Base-by-base conservation (phyloP, 2,329 filamentous ascomycete genomes). In the Juglanconis sp. region DNA sequence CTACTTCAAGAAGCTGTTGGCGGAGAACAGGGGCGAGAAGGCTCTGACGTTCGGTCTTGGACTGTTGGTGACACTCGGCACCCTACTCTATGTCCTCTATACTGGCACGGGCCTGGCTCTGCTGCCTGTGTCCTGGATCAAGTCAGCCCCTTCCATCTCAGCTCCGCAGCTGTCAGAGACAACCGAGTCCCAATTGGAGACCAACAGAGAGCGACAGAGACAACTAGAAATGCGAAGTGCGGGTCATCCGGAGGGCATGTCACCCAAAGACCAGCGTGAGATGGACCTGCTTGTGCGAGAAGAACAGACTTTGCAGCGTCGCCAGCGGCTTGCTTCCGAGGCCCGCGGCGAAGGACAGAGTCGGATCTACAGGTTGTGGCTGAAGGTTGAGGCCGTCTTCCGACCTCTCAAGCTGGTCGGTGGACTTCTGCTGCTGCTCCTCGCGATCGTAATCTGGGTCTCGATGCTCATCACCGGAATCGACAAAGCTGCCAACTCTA, bases 381-480 rank as follows among this genome's bases (percentile, higher is more conserved):
- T 89, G 68, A 96, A 92, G 75, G 73, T 90, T 13, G 90, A 91
- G 70, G 89, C 91, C 15, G 76, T 96, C 42, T 89, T 98, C 74
- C 86, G 93, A 7, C 95, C 95, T 1, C 78, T 99, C 68, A 96
- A 96, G 77, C 85, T 98, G 47, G 74, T 98, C 13, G 89, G 91
- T 1, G 95, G 95, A 13, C 79, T 97, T 53, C 67, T 96, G 0
- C 77, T 98, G 3, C 81, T 97, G 36, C 66, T 92, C 1, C 72
- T 96, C 30, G 82, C 91, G 0, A 74, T 96, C 13, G 66, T 96
- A 47, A 83, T 96, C 66, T 96, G 92, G 83, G 83, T 89, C 8
- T 96, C 91, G 11, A 98, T 99, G 92, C 83, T 98, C 67, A 90
- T 98, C 71, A 98, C 94, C 0, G 90, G 87, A 66, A 92, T 98